Conservation (phyloP, 306 rosid genomes). For the Lathyrus tuberosus region DNA sequence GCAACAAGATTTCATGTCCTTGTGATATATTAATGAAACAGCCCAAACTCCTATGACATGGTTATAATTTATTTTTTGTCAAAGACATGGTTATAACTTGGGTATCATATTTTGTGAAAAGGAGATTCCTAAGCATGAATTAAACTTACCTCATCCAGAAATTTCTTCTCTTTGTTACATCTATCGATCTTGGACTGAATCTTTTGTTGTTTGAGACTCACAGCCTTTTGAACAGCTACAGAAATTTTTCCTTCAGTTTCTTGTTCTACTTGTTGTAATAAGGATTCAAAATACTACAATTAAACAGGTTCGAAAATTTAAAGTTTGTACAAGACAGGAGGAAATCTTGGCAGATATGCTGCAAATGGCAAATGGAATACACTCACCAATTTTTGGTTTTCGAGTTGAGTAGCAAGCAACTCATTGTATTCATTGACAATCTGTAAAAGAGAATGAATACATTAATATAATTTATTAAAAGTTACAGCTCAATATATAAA, state of each 20-base stretch:
- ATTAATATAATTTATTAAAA: slow-evolving; percentile 7
- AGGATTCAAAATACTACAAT: slow-evolving; percentile 84
- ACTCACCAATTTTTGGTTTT: slow-evolving; percentile 84
- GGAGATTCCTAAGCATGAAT: slow-evolving; percentile 5
- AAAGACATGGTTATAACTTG: slow-evolving; percentile 26
- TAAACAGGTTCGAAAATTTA: slow-evolving; percentile 15
- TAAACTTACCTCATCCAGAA: slow-evolving; percentile 77
- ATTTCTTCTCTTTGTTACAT: slow-evolving; percentile 76
- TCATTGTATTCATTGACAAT: slow-evolving; percentile 92
- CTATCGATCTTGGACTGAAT: slow-evolving; percentile 76
- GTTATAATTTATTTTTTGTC: background rate
- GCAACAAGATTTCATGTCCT: slow-evolving; percentile 20
- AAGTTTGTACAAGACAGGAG: slow-evolving; percentile 6
- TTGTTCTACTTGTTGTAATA: slow-evolving; percentile 87
- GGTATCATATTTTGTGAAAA: slow-evolving; percentile 8
- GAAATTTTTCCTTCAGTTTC: slow-evolving; percentile 71
- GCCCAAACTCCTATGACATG: background rate
- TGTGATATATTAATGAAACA: slow-evolving; percentile 14
- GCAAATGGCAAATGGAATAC: slow-evolving; percentile 26
- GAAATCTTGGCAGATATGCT: slow-evolving; percentile 29
- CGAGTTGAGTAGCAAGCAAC: slow-evolving; percentile 86
- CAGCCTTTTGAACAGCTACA: slow-evolving; percentile 72
- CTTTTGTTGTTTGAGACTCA: slow-evolving; percentile 71
- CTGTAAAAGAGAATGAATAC: slow-evolving; percentile 48
- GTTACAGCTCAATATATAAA: slow-evolving; percentile 22